These are phyloP conservation scores for Candida maris DNA, from an alignment of 805 yeast species.

Conservation along the genomic window DNA sequence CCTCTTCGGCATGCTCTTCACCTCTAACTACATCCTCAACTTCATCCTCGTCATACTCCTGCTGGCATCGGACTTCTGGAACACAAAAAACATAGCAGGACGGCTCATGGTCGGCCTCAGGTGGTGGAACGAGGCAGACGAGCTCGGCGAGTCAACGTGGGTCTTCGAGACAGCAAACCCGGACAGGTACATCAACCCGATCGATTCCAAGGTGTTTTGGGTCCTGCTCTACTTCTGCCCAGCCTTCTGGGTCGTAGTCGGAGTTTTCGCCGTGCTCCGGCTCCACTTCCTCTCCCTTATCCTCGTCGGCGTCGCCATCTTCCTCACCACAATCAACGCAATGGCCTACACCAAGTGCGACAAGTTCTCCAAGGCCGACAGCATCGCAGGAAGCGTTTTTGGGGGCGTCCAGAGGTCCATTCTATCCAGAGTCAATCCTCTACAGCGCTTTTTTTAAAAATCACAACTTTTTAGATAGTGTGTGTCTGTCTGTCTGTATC, in stretches of 20 bases:
- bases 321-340: slow-evolving; percentile 75
- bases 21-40: slow-evolving; percentile 63
- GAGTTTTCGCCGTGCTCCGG: slow-evolving; percentile 72
- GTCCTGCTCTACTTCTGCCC: slow-evolving; percentile 71
- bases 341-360: slow-evolving; percentile 91
- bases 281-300: slow-evolving; percentile 66
- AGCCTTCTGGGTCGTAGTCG: slow-evolving; percentile 68
- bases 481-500: too few relatives aligned
- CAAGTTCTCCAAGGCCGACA: slow-evolving; percentile 82
- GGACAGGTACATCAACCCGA: slow-evolving; percentile 71
- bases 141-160: slow-evolving; percentile 69
- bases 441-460: slow-evolving; percentile 18
- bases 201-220: slow-evolving; percentile 92
- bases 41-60: slow-evolving; percentile 76
- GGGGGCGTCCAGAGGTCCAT: slow-evolving; percentile 45
- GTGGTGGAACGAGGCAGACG: slow-evolving; percentile 93
- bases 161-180: slow-evolving; percentile 86
- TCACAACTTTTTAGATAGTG: too few relatives aligned
- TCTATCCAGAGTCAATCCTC: slow-evolving; percentile 46
- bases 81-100: slow-evolving; percentile 87
- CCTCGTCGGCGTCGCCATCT: slow-evolving; percentile 62
- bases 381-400: slow-evolving; percentile 54
- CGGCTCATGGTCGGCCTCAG: slow-evolving; percentile 84
- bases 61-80: slow-evolving; percentile 90
- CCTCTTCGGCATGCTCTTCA: slow-evolving; percentile 66